Percentiles rank a stretch among this genome's conserved stretches.
Conservation (phyloP, 2,329 filamentous ascomycete genomes). For the Aspergillus versicolor region DNA sequence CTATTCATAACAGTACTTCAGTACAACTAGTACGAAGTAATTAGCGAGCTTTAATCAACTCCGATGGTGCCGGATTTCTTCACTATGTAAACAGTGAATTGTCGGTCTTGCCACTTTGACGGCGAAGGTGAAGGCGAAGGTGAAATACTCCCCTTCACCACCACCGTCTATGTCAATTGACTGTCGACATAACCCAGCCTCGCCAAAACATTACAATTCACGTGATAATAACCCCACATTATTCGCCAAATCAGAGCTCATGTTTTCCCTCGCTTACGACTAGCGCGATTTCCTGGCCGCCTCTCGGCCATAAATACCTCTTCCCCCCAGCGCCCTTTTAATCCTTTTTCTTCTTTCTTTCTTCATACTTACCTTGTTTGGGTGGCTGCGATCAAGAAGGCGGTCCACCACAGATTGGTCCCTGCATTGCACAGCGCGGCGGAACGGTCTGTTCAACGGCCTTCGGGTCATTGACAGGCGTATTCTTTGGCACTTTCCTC, state of each 20-base stretch:
- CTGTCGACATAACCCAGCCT: too few species aligned
- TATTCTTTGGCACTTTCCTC: constrained; percentile 40
- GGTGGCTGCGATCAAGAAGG: constrained; percentile 49
- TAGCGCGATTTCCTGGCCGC: constrained; percentile 13
- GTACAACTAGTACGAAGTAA: too few species aligned
- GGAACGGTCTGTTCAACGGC: constrained; percentile 41
- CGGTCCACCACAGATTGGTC: constrained; percentile 47
- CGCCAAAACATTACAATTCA: not conserved
- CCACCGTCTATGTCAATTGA: too few species aligned
- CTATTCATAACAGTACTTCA: too few species aligned
- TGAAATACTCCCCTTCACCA: too few species aligned
- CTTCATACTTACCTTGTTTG: constrained; percentile 55
- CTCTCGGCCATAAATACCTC: constrained; percentile 17
- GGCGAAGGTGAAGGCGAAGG: too few species aligned
- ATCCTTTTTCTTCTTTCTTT: constrained; percentile 40
- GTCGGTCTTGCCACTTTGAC: too few species aligned
- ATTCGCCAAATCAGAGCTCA: constrained; percentile 6
- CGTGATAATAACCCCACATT: not conserved
- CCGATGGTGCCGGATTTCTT: too few species aligned
- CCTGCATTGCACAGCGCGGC: constrained; percentile 61
- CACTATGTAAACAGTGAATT: too few species aligned
- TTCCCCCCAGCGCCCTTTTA: constrained; percentile 18
- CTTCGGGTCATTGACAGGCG: constrained; percentile 41
- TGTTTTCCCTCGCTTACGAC: constrained; percentile 17
- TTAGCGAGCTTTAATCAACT: too few species aligned